phyloP scores from a whole-genome alignment of 179 eudicot species.

The Gypsophila paniculata region DNA sequence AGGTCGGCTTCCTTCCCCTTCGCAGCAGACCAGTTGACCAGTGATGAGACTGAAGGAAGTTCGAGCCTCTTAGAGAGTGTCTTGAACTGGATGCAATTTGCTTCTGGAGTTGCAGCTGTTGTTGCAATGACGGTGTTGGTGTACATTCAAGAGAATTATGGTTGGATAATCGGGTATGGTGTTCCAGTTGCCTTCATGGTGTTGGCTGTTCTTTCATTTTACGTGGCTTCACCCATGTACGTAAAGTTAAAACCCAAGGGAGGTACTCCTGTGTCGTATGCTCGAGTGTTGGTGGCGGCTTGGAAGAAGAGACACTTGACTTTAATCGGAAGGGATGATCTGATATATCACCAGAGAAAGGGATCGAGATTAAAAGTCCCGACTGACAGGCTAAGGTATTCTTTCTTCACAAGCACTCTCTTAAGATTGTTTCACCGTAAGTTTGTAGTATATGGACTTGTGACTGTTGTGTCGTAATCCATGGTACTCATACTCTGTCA shows the following conservation, averaged over 20 bases:
- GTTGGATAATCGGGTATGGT: slow-evolving; percentile 66
- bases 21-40: slow-evolving; percentile 45
- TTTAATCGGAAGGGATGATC: slow-evolving; percentile 10
- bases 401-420: not conserved
- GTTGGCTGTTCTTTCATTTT: slow-evolving; percentile 38
- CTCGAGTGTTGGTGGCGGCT: slow-evolving; percentile 46
- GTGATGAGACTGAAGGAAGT: not conserved
- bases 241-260: slow-evolving; percentile 36
- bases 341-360: slow-evolving; percentile 25
- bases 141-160: slow-evolving; percentile 56
- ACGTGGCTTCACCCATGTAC: slow-evolving; percentile 47
- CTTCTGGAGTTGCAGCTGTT: slow-evolving; percentile 27
- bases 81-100: slow-evolving; percentile 50
- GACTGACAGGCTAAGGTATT: slow-evolving; percentile 21
- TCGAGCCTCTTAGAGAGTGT: slow-evolving; percentile 33
- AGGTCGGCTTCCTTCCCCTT: slow-evolving; percentile 49
- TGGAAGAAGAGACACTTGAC: slow-evolving; percentile 34
- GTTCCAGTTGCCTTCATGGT: slow-evolving; percentile 48
- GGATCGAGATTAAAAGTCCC: slow-evolving; percentile 29
- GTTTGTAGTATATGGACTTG: not conserved
- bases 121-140: slow-evolving; percentile 43
- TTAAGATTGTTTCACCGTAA: not conserved
- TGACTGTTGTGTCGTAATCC: no score
- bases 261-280: slow-evolving; percentile 35
- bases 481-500: no score